Conservation (phyloP, 2,329 filamentous ascomycete genomes). For the Paraphaeosphaeria sporulosa region DNA sequence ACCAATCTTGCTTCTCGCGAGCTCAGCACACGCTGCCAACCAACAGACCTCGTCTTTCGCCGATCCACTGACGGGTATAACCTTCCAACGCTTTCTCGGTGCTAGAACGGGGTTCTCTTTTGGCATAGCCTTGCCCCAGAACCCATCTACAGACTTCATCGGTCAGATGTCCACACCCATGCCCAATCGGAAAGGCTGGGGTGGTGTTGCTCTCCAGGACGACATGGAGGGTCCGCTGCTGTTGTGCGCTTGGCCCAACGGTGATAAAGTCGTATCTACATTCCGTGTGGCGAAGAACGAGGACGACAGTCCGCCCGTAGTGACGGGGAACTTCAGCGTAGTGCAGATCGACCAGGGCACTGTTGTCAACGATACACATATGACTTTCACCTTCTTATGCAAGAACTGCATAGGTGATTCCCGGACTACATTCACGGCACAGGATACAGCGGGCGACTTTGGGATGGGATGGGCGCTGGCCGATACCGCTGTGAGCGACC, state of each 20-base stretch:
- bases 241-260: conserved; percentile 29
- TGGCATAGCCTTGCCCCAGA: conserved; percentile 29
- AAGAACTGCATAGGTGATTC: conserved; percentile 23
- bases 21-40: too few species aligned
- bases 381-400: conserved; percentile 27
- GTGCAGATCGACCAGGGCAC: conserved; percentile 15
- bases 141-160: conserved; percentile 25
- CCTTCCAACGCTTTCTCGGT: conserved; percentile 28
- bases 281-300: conserved; percentile 27
- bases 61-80: conserved; percentile 22
- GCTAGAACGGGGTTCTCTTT: conserved; percentile 25
- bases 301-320: conserved; percentile 24
- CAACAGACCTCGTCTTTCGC: conserved; percentile 21
- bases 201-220: conserved; percentile 25
- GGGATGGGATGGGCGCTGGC: conserved; percentile 25
- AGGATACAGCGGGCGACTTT: conserved; percentile 18
- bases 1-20: too few species aligned
- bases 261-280: conserved; percentile 22
- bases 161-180: conserved; percentile 28
- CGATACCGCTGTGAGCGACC: conserved; percentile 16
- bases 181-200: conserved; percentile 26
- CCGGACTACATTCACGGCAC: conserved; percentile 12
- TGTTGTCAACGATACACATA: conserved; percentile 18
- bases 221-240: conserved; percentile 31
- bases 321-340: conserved; percentile 20